A percentile compares a stretch with the other conserved stretches of the same genome.
These are phyloP conservation scores for Leishmania turanica DNA, from an alignment of 208 protist genomes.

Conservation along the genomic window DNA sequence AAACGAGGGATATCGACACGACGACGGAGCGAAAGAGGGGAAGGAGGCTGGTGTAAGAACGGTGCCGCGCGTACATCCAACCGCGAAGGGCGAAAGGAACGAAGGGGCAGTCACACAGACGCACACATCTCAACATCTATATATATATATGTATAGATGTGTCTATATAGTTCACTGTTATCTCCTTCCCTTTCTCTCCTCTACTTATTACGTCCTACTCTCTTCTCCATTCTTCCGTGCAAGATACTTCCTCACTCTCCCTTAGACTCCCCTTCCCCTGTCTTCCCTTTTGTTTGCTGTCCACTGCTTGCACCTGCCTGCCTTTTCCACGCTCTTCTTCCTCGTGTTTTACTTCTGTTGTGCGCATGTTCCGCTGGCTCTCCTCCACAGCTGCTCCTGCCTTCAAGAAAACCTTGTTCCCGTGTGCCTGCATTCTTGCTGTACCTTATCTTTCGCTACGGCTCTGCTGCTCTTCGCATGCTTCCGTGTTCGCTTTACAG, in stretches of 20 bases:
- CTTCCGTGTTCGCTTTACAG: neutral
- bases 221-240: neutral
- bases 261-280: neutral
- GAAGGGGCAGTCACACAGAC: too few relatives aligned
- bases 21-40: too few relatives aligned
- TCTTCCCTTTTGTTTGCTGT: neutral
- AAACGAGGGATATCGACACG: too few relatives aligned
- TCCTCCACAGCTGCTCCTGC: neutral
- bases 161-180: neutral
- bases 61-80: too few relatives aligned
- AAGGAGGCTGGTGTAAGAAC: too few relatives aligned
- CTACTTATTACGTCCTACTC: neutral
- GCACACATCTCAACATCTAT: too few relatives aligned
- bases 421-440: neutral
- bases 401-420: too few relatives aligned
- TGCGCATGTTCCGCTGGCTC: neutral
- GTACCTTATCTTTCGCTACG: neutral
- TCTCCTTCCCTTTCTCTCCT: neutral
- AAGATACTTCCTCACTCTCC: neutral
- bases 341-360: neutral
- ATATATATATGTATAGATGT: too few relatives aligned
- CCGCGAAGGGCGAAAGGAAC: too few relatives aligned
- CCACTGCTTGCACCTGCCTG: neutral
- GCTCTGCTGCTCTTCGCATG: neutral
- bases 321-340: neutral